Evolutionary conservation across 805 yeast genomes (phyloP), one percentile per base, ranked within the genome.

Genomic region (Teunomyces stri): DNA sequence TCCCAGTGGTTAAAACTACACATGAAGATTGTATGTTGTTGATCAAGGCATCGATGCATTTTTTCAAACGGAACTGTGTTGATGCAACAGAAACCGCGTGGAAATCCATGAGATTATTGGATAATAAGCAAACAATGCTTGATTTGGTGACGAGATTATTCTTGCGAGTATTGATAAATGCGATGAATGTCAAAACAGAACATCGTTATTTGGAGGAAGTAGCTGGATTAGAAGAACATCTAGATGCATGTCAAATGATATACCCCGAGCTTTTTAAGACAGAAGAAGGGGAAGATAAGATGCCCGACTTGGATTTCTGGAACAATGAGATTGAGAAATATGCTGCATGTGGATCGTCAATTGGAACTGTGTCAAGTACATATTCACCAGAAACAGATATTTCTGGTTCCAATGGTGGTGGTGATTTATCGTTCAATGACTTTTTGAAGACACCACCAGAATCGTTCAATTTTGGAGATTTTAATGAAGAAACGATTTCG

Each of bases 71-170:
- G 7, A 16, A 6, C 3, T 13, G 31, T 6, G 28, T 10, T 4
- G 21, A 13, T 6, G 11, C 11, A 6, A 15, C 30, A 6, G 36
- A 27, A 15, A 16, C 41, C 12, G n/a, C n/a, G 6, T 51, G 49
- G 51, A 46, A 25, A 11, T 21, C 15, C 11, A 20, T 29, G 13
- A 33, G 51, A 18, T 7, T 18, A 5, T 28, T 36, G n/a, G 44
- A 50, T 34, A 27, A 21, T 28, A 47, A 43, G 27, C 37, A 29
- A 6, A 42, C 44, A 5, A 51, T 57, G 53, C 40, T 51, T 7
- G 59, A 58, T 44, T 34, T 62, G 13, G 30, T 64, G 4, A 48
- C 59, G 3, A 51, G 70, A 18, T 51, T 66, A 6, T 41, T 65
- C 12, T 52, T 67, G 45, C 49, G 58, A 33, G 47, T 64, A 0